Evolutionary conservation across 1,284 basidiomycete genomes (phyloP).

Genomic region (Tilletia caries): DNA sequence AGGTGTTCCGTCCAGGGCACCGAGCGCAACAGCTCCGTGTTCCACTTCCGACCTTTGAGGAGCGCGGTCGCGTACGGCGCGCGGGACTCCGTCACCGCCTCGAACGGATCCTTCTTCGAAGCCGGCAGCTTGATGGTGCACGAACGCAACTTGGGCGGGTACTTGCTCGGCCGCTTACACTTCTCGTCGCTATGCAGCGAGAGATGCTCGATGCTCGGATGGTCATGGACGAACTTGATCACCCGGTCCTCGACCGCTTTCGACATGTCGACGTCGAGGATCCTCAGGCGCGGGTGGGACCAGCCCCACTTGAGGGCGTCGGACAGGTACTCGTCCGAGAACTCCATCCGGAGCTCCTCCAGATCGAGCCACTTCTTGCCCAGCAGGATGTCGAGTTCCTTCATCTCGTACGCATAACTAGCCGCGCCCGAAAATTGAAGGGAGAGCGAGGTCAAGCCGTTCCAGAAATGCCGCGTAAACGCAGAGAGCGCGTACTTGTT

Average conservation of each 20-base stretch:
- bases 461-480: background rate
- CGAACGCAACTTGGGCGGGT: slow-evolving; percentile 6
- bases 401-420: background rate
- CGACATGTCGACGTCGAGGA: background rate
- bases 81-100: background rate
- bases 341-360: background rate
- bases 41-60: background rate
- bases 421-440: background rate
- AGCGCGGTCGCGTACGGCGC: background rate
- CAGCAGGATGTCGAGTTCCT: background rate
- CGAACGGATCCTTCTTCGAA: background rate
- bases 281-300: background rate
- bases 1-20: background rate
- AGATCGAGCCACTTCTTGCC: slow-evolving; percentile 10
- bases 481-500: background rate
- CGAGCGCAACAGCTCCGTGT: background rate
- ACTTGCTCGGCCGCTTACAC: background rate
- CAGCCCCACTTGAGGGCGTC: slow-evolving; percentile 4
- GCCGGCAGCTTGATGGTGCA: background rate
- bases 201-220: slow-evolving; percentile 9
- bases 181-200: background rate
- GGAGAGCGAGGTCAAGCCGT: background rate
- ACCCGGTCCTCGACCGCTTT: background rate
- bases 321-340: background rate
- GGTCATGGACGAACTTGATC: slow-evolving; percentile 2